Percentiles rank a stretch among this genome's conserved stretches.
These are phyloP conservation scores for Evansstolkia leycettana DNA, from an alignment of 495 filamentous ascomycete genomes.

Conservation along the genomic window DNA sequence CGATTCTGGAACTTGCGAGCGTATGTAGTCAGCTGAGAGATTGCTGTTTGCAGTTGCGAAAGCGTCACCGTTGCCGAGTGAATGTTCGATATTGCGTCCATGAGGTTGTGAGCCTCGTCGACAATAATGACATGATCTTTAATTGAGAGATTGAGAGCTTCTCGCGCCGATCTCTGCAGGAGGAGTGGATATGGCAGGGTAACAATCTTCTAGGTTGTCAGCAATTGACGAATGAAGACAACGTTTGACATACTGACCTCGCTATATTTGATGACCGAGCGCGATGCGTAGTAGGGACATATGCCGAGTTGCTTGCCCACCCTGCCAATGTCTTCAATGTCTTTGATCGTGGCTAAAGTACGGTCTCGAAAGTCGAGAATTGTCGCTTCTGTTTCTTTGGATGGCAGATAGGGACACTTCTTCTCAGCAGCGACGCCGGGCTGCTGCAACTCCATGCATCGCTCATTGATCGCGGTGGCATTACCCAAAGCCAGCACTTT, in stretches of 20 bases:
- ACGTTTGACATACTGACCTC: constrained; percentile 36
- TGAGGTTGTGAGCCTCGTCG: constrained; percentile 95
- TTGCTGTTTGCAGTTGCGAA: constrained; percentile 55
- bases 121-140: constrained; percentile 85
- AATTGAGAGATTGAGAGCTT: constrained; percentile 74
- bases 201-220: constrained; percentile 50
- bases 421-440: constrained; percentile 49
- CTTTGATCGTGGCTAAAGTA: constrained; percentile 69
- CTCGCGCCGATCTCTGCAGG: constrained; percentile 77
- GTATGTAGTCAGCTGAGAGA: constrained; percentile 67
- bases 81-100: constrained; percentile 84
- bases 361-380: constrained; percentile 81
- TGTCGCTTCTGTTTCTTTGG: constrained; percentile 55
- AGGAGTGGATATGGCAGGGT: constrained; percentile 89
- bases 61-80: constrained; percentile 70
- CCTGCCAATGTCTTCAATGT: constrained; percentile 81
- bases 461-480: constrained; percentile 81
- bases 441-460: constrained; percentile 87
- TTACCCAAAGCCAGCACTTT: constrained; percentile 59
- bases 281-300: constrained; percentile 93
- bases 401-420: constrained; percentile 71
- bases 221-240: not conserved
- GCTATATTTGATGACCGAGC: constrained; percentile 66
- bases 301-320: constrained; percentile 70
- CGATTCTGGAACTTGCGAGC: constrained; percentile 78